These are phyloP conservation scores for Phialophora macrospora DNA, from an alignment of 2,329 filamentous ascomycete genomes.

Conservation along the genomic window DNA sequence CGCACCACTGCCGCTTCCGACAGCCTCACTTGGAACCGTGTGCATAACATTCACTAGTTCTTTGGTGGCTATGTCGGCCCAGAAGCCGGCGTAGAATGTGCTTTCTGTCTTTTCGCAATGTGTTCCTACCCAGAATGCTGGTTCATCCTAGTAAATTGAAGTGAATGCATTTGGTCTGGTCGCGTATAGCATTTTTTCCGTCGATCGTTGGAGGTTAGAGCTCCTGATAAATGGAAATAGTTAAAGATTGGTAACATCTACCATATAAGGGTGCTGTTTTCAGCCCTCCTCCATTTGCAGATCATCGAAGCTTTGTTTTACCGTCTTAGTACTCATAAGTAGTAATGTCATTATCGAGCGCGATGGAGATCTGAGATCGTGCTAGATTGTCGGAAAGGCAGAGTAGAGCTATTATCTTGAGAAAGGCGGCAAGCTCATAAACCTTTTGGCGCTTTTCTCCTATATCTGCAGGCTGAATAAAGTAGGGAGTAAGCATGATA, in stretches of 20 bases:
- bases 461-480: neutral
- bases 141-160: neutral
- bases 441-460: neutral
- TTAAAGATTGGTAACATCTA: neutral
- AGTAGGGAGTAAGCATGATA: neutral
- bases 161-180: neutral
- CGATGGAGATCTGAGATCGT: neutral
- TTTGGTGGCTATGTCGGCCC: neutral
- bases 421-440: neutral
- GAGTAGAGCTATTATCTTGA: neutral
- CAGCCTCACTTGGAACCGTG: neutral
- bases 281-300: neutral
- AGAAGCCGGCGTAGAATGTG: neutral
- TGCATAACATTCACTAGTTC: neutral
- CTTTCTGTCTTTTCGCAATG: neutral
- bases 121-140: neutral
- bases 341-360: neutral
- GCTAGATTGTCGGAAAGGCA: neutral
- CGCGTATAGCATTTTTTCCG: neutral
- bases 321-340: neutral
- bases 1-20: neutral
- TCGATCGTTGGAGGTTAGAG: neutral
- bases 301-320: neutral
- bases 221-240: neutral
- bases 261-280: neutral